These are phyloP conservation scores for Ascochyta koolunga DNA, from an alignment of 2,329 filamentous ascomycete species.

Conservation along the genomic window DNA sequence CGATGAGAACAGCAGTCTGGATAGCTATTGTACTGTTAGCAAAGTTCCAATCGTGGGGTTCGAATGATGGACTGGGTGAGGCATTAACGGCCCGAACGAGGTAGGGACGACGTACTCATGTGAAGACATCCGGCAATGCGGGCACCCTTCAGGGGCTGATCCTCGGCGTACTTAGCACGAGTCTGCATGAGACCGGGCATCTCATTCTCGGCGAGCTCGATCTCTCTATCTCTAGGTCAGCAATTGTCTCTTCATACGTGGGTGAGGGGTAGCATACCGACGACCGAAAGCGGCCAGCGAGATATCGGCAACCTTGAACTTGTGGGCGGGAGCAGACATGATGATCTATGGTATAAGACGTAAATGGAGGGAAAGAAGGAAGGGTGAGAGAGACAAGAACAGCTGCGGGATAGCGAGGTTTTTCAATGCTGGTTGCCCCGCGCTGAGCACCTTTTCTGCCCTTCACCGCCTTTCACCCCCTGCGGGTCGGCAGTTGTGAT, in stretches of 20 bases:
- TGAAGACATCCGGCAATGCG: slow-evolving; percentile 97
- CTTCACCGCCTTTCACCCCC: slow-evolving; percentile 1
- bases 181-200: slow-evolving; percentile 99
- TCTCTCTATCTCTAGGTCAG: slow-evolving; percentile 62
- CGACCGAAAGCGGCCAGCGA: slow-evolving; percentile 96
- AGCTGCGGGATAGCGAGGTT: slow-evolving; percentile 20
- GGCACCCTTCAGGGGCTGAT: slow-evolving; percentile 93
- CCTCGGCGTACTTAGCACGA: slow-evolving; percentile 84
- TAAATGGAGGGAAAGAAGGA: slow-evolving; percentile 16
- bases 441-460: slow-evolving; percentile 11
- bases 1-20: slow-evolving; percentile 98
- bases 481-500: slow-evolving; percentile 13
- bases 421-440: slow-evolving; percentile 13
- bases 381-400: slow-evolving; percentile 20
- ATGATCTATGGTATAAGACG: slow-evolving; percentile 35
- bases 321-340: slow-evolving; percentile 80
- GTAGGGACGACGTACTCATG: slow-evolving; percentile 71
- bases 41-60: background rate
- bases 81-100: background rate
- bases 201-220: slow-evolving; percentile 88
- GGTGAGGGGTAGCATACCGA: slow-evolving; percentile 56
- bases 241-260: background rate
- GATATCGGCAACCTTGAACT: slow-evolving; percentile 99
- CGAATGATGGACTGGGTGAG: slow-evolving; percentile 19
- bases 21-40: slow-evolving; percentile 64